A percentile compares a stretch with the other conserved stretches of the same genome.
Conservation (phyloP, 169 alveolate genomes). For the Perkinsus olseni region DNA sequence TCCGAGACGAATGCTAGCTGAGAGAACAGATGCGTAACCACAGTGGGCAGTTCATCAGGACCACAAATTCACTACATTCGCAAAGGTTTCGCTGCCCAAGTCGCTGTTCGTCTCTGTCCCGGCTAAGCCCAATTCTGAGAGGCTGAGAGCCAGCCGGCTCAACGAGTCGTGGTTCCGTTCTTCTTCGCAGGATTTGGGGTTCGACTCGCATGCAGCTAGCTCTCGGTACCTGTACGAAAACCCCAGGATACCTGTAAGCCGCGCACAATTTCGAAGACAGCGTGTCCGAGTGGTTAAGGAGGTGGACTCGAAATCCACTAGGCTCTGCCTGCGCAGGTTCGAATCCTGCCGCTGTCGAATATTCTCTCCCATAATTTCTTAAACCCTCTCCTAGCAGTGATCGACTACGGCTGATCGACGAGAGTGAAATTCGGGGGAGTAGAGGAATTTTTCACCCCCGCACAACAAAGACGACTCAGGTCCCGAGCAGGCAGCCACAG, state of each 20-base stretch:
- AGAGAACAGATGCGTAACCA: neutral
- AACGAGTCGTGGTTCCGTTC: neutral
- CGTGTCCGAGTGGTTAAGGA: slow-evolving; percentile 64
- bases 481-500: too few relatives aligned
- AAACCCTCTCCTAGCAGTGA: too few relatives aligned
- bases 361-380: neutral
- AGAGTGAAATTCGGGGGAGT: too few relatives aligned
- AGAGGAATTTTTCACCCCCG: too few relatives aligned
- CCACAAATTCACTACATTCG: neutral
- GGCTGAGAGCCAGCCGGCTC: neutral
- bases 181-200: neutral
- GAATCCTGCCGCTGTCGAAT: slow-evolving; percentile 46
- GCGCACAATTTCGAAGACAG: too few relatives aligned
- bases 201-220: neutral
- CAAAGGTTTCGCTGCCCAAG: neutral
- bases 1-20: neutral
- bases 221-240: neutral
- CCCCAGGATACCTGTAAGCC: neutral
- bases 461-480: too few relatives aligned
- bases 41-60: neutral
- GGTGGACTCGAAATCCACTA: slow-evolving; percentile 62
- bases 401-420: too few relatives aligned
- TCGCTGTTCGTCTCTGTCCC: neutral
- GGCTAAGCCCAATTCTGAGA: neutral
- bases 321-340: slow-evolving; percentile 72